Evolutionary conservation across 2,329 filamentous ascomycete species (phyloP), one percentile per base, ranked within the genome.

Genomic region (Nemania diffusa): DNA sequence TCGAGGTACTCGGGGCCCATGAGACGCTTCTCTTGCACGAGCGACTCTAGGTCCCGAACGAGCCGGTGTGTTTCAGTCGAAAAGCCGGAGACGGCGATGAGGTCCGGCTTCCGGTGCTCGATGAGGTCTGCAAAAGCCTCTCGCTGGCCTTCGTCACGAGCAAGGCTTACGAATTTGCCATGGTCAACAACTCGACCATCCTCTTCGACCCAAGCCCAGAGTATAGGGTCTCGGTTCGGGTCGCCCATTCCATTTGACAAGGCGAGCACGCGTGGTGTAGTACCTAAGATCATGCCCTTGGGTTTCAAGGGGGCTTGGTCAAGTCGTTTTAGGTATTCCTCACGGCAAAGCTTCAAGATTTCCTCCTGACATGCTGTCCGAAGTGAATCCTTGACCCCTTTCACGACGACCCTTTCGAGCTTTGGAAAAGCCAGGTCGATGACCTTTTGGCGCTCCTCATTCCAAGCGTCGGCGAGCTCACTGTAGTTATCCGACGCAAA

Each of bases 281-380:
- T 97, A 27, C 96, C 96, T 44, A 97, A 84, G 22, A 94, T 87
- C 88, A 97, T 93, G 9, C 94, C 94, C 80, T 95, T 94, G 5
- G 96, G 94, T 79, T 97, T 97, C 81, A 94, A 97, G 0, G 96
- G 96, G 8, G 96, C 94, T 80, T 99, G 96, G 75, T 99, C 96
- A 26, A 99, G 88, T 77, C 94, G 92, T 79, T 92, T 91, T 50
- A 91, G 92, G 79, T 96, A 98, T 69, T 94, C 92, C 72, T 97
- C 93, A 58, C 96, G 91, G 74, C 94, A 97, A 62, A 90, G 87
- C 75, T 91, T 92, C n/a, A 94, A 90, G 57, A 99, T 89, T 74
- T 94, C 91, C 74, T 97, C 94, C 79, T 99, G 95, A 76, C 96
- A 99, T 73, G 95, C 94, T 8, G 94, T 95, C 73, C 94, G 92